Evolutionary conservation across 108 stramenopile species (phyloP), one percentile per base, ranked within the genome.

Genomic region (Nitzschia inconspicua): DNA sequence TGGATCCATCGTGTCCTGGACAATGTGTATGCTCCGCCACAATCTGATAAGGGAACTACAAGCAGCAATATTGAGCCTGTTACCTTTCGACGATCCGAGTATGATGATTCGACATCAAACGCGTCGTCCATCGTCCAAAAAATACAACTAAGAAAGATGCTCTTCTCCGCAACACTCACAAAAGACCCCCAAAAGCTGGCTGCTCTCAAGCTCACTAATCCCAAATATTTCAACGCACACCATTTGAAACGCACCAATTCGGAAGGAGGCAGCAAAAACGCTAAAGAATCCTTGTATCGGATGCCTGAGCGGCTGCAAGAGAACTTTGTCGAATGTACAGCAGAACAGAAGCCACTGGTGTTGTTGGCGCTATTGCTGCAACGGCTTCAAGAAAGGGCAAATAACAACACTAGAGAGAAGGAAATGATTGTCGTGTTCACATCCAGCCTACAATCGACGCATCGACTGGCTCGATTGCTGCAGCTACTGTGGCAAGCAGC

Each of bases 171-270:
- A 10, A 97, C 96, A 1, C 56, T 97, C 56, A 96, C 96, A 24
- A 86, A 81, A 40, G 94, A 97, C 84, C 96, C 96, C 9, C 95
- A 91, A 68, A 97, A 97, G 57, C 82, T 97, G 28, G 87, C 95
- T 3, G 44, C 87, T 19, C 78, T 96, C 11, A 84, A 80, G 25
- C 72, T 97, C 24, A 66, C 78, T 16, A 88, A 95, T 75, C 95
- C 96, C 6, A 86, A 94, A 49, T 73, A 92, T 29, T 95, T 84
- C 66, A 85, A 86, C 55, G 91, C 89, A 0, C 85, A 85, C 66
- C 73, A 73, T 43, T 65, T 88, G 47, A 44, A 72, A 0, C 29
- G 60, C 5, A 47, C 46, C 23, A 28, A 58, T 9, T 23, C 25
- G 14, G 54, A 43, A 8, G 42, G 2, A 9, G 37, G 28, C 14